Evolutionary conservation across 306 rosid species (phyloP).

Genomic region (Glycyrrhiza uralensis): DNA sequence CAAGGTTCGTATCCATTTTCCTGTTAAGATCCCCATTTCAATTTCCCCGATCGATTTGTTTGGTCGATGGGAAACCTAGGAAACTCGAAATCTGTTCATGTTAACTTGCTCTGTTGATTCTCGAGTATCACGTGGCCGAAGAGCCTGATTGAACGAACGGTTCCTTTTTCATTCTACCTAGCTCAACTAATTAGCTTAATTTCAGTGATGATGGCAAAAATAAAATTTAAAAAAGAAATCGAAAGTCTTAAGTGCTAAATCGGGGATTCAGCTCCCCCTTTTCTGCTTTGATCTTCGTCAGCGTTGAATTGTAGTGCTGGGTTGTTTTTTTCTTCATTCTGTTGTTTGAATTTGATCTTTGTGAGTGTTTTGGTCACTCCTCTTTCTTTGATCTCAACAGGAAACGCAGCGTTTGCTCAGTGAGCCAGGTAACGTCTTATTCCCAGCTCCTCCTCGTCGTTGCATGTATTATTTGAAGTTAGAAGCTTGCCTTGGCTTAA

Average conservation of each 20-base stretch:
- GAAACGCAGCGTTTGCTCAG: constrained; percentile 98
- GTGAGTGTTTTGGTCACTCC: constrained; percentile 1
- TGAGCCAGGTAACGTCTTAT: constrained; percentile 71
- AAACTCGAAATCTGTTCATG: neutral
- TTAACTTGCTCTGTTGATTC: neutral
- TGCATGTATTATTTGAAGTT: constrained; percentile 13
- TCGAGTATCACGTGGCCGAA: neutral
- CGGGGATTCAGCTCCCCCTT: neutral
- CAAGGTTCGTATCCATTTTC: constrained; percentile 45
- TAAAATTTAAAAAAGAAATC: neutral
- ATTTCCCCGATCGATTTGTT: constrained; percentile 34
- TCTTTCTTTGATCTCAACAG: constrained; percentile 45
- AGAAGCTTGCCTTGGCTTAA: neutral
- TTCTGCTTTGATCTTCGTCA: neutral
- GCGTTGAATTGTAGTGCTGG: neutral
- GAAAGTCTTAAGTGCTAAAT: neutral
- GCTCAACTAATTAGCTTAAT: neutral
- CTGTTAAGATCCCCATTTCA: constrained; percentile 45
- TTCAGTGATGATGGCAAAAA: neutral
- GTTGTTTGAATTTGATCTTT: constrained; percentile 8
- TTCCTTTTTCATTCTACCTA: neutral
- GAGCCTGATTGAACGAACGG: neutral
- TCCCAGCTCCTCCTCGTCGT: neutral
- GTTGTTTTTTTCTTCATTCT: constrained; percentile 4
- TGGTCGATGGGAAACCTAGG: neutral